Evolutionary conservation across 2,329 filamentous ascomycete genomes (phyloP).

Genomic region (Sclerotinia trifoliorum): DNA sequence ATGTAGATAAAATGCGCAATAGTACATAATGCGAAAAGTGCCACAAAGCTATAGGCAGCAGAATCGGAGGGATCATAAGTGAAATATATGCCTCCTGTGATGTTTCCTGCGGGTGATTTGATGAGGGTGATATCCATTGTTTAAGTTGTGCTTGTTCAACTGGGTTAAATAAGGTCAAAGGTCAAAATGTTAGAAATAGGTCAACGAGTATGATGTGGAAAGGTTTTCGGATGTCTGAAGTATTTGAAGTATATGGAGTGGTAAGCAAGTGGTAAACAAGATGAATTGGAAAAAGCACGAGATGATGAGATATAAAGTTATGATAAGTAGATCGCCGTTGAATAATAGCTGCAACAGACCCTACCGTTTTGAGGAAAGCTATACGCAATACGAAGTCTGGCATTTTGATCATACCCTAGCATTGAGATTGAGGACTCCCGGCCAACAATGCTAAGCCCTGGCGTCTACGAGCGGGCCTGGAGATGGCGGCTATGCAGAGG

Average conservation of each 20-base stretch:
- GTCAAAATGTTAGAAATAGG: not conserved
- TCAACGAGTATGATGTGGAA: not conserved
- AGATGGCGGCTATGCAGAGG: not conserved
- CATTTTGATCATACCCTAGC: not conserved
- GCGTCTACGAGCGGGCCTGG: no score
- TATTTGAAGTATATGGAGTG: not conserved
- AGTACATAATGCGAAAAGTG: conserved; percentile 25
- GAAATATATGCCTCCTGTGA: not conserved
- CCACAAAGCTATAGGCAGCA: conserved; percentile 28
- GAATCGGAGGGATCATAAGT: conserved; percentile 25
- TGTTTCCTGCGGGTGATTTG: not conserved
- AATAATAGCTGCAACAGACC: not conserved
- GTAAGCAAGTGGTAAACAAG: not conserved
- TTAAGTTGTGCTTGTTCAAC: not conserved
- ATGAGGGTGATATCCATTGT: not conserved
- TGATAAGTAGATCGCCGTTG: not conserved
- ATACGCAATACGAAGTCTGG: not conserved
- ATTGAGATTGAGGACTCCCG: not conserved
- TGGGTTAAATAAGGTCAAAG: not conserved
- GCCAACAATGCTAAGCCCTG: not conserved
- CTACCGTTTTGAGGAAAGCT: not conserved
- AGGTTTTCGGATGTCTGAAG: not conserved
- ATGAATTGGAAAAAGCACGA: not conserved
- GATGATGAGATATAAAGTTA: not conserved
- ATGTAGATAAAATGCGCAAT: conserved; percentile 27